Conservation (phyloP, 768 basidiomycete genomes). For the Lentinula sp. region DNA sequence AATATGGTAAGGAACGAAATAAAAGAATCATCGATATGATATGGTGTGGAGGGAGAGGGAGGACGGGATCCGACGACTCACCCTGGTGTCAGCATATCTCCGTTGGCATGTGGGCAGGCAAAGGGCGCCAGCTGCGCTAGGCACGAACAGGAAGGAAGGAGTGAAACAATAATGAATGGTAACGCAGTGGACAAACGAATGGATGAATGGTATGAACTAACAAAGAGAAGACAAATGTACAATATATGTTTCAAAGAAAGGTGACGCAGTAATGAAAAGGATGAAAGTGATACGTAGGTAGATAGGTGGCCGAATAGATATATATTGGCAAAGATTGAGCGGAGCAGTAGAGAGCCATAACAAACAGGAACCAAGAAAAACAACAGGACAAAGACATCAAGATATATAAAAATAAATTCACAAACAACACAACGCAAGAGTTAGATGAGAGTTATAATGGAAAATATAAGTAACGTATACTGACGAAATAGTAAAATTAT, state of each 20-base stretch:
- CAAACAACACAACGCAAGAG: neutral
- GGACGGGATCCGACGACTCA: conserved; percentile 2
- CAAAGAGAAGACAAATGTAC: neutral
- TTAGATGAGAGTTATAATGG: neutral
- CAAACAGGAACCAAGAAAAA: neutral
- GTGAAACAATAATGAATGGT: neutral
- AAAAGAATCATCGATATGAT: neutral
- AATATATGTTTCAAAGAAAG: neutral
- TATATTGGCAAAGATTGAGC: neutral
- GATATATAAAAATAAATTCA: conserved; percentile 3
- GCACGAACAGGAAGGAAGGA: neutral
- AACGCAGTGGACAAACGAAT: neutral
- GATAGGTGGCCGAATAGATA: neutral
- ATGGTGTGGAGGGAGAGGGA: neutral
- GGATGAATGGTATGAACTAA: neutral
- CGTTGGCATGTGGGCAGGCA: neutral
- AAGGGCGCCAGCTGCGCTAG: neutral
- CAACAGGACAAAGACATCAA: neutral
- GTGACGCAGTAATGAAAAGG: neutral
- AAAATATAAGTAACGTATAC: neutral
- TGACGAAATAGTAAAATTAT: neutral
- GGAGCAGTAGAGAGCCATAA: neutral
- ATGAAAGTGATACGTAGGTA: neutral
- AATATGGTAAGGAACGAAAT: neutral
- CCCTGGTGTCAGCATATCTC: neutral